These are phyloP conservation scores for Neospermospora avenae DNA, from an alignment of 2,329 filamentous ascomycete genomes.

Conservation along the genomic window DNA sequence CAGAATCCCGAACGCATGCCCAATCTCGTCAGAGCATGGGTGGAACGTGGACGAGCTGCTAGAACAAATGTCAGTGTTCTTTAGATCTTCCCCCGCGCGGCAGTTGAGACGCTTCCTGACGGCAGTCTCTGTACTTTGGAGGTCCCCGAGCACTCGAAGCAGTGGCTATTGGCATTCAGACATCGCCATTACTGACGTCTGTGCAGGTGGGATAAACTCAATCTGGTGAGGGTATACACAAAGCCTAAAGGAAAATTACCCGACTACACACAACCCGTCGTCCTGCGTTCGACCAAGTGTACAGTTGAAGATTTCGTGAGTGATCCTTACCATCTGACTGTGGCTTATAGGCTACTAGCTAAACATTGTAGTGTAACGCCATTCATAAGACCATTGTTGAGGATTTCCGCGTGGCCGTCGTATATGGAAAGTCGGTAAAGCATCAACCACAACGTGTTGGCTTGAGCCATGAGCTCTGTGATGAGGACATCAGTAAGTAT, in stretches of 20 bases:
- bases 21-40: slow-evolving; percentile 94
- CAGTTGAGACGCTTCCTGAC: slow-evolving; percentile 6
- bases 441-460: slow-evolving; percentile 97
- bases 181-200: slow-evolving; percentile 19
- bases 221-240: slow-evolving; percentile 88
- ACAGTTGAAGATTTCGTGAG: slow-evolving; percentile 97
- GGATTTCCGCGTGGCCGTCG: slow-evolving; percentile 91
- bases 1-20: slow-evolving; percentile 93
- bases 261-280: slow-evolving; percentile 88
- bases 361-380: slow-evolving; percentile 73
- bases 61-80: slow-evolving; percentile 71
- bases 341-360: slow-evolving; percentile 13
- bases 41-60: slow-evolving; percentile 98
- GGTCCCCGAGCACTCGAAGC: neutral
- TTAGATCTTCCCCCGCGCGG: neutral
- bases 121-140: slow-evolving; percentile 9
- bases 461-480: slow-evolving; percentile 82
- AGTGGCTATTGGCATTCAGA: neutral
- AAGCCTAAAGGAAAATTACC: slow-evolving; percentile 95
- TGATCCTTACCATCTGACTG: slow-evolving; percentile 27
- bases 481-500: slow-evolving; percentile 78
- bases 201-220: slow-evolving; percentile 83
- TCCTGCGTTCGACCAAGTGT: slow-evolving; percentile 75
- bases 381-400: slow-evolving; percentile 97
- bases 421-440: slow-evolving; percentile 97